phyloP scores from a whole-genome alignment of 1,284 basidiomycete species.

The Flammula alnicola region DNA sequence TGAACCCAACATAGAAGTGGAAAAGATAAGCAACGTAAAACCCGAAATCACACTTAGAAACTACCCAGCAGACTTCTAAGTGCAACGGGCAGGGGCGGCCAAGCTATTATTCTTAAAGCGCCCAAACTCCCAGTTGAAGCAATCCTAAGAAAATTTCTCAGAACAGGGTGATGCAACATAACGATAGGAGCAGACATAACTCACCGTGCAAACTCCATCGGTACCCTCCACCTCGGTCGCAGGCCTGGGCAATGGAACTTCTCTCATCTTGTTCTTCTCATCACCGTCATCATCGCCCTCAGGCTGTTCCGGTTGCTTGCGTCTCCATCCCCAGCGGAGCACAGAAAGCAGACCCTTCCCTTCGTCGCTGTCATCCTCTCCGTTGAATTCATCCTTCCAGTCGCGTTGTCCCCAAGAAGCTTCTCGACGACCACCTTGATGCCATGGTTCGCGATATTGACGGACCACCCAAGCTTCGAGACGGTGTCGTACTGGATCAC shows the following conservation, averaged over 20 bases:
- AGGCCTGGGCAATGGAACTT: slow-evolving; percentile 44
- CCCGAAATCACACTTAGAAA: too few species aligned
- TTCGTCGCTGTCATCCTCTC: slow-evolving; percentile 30
- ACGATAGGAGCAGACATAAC: slow-evolving; percentile 26
- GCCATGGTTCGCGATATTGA: slow-evolving; percentile 81
- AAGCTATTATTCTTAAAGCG: slow-evolving; percentile 43
- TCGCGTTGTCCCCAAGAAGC: slow-evolving; percentile 71
- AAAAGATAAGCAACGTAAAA: too few species aligned
- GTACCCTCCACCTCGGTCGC: slow-evolving; percentile 60
- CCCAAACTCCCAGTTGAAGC: slow-evolving; percentile 77
- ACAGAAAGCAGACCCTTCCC: slow-evolving; percentile 8
- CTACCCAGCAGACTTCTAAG: neutral
- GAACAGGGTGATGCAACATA: too few species aligned
- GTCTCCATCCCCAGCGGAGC: slow-evolving; percentile 18
- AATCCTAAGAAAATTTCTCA: slow-evolving; percentile 53
- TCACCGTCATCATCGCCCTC: slow-evolving; percentile 20
- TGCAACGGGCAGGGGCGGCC: slow-evolving; percentile 3
- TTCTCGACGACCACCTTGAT: slow-evolving; percentile 81
- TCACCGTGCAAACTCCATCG: slow-evolving; percentile 37
- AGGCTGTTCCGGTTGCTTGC: slow-evolving; percentile 13
- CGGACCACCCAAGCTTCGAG: slow-evolving; percentile 81
- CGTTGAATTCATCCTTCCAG: slow-evolving; percentile 42
- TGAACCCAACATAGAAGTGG: too few species aligned
- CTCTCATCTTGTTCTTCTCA: slow-evolving; percentile 18
- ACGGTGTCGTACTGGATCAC: slow-evolving; percentile 87